Conservation (phyloP, 1,284 basidiomycete species). For the Amylostereum chailletii region DNA sequence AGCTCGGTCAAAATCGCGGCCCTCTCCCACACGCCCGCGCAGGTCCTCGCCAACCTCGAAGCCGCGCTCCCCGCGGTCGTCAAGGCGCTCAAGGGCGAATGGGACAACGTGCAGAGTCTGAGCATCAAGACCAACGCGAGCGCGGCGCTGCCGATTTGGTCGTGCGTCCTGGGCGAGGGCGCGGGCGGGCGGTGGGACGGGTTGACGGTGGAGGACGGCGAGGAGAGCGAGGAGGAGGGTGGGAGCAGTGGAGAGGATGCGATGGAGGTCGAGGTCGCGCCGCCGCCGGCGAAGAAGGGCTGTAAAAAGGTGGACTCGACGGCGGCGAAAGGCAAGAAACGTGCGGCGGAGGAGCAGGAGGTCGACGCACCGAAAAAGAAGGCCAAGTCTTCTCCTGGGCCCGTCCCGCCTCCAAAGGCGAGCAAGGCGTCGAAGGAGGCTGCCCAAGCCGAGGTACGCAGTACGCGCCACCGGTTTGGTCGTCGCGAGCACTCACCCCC, state of each 20-base stretch:
- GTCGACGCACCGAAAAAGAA: conserved; percentile 25
- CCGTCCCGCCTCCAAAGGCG: conserved; percentile 1
- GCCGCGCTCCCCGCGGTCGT: conserved; percentile 75
- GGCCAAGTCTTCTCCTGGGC: conserved; percentile 13
- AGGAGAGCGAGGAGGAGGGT: conserved; percentile 18
- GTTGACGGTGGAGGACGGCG: conserved; percentile 28
- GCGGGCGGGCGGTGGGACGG: conserved; percentile 60
- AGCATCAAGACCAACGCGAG: conserved; percentile 88
- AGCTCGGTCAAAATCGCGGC: conserved; percentile 85
- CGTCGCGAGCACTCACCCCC: not conserved
- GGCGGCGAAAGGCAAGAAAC: conserved; percentile 34
- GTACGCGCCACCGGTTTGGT: not conserved
- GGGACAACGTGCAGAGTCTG: conserved; percentile 88
- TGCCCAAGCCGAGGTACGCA: not conserved
- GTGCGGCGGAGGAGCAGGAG: conserved; percentile 24
- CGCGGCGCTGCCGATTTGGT: conserved; percentile 87
- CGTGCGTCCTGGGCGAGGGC: conserved; percentile 55
- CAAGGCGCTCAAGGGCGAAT: conserved; percentile 66
- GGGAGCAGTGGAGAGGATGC: not conserved
- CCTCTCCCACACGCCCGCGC: conserved; percentile 61
- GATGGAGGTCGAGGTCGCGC: conserved; percentile 7
- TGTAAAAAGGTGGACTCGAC: conserved; percentile 4
- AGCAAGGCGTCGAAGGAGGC: conserved; percentile 1
- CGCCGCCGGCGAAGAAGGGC: conserved; percentile 5
- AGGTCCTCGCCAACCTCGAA: conserved; percentile 77